Evolutionary conservation across 257 asterid species (phyloP).

Genomic region (Leptodermis oblonga): DNA sequence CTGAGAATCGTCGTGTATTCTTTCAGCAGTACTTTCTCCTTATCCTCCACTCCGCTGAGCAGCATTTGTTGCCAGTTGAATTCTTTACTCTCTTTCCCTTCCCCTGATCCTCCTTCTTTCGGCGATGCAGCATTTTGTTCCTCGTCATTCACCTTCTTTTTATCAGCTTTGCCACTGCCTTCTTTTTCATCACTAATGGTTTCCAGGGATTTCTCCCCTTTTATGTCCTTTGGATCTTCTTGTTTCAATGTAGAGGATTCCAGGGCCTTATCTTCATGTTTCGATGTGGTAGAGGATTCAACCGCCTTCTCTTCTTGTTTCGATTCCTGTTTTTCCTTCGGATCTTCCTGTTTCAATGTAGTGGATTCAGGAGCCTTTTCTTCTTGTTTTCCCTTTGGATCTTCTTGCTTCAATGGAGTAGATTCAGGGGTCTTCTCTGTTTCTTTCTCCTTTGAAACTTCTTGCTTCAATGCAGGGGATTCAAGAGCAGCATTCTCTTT

Average conservation of each 20-base stretch:
- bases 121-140: background rate
- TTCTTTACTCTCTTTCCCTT: conserved; percentile 17
- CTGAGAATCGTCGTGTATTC: conserved; percentile 70
- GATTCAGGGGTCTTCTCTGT: background rate
- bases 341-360: background rate
- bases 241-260: conserved; percentile 5
- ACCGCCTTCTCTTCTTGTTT: background rate
- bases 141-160: conserved; percentile 10
- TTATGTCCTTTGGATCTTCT: conserved; percentile 19
- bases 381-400: background rate
- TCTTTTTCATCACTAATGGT: conserved; percentile 18
- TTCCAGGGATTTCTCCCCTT: conserved; percentile 19
- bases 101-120: conserved; percentile 13
- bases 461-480: background rate
- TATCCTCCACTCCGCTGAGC: conserved; percentile 64
- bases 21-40: conserved; percentile 59
- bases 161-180: conserved; percentile 5
- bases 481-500: background rate
- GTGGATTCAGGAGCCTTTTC: background rate
- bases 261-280: background rate
- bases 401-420: background rate
- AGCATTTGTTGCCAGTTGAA: conserved; percentile 74
- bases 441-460: background rate
- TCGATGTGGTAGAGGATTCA: conserved; percentile 4
- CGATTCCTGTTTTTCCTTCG: background rate